Evolutionary conservation across 306 rosid genomes (phyloP).

Genomic region (Vicia villosa): DNA sequence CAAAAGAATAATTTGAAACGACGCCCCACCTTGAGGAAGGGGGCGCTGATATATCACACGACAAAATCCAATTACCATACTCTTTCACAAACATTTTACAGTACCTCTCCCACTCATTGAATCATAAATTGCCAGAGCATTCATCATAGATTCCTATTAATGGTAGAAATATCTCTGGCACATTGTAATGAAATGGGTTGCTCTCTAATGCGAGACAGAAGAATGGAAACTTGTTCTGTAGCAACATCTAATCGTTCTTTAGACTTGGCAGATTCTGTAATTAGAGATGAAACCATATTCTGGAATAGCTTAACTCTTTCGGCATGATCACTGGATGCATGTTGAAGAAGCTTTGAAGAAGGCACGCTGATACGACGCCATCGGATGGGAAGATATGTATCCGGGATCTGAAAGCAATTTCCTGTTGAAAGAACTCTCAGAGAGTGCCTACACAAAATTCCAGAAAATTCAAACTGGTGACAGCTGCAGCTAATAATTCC

Average conservation of each 20-base stretch:
- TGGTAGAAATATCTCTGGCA: conserved; percentile 57
- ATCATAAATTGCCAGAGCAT: conserved; percentile 13
- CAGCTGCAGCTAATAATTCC: conserved; percentile 94
- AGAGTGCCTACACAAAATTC: conserved; percentile 90
- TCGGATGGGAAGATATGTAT: conserved; percentile 84
- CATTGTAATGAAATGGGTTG: conserved; percentile 70
- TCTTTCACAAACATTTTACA: conserved; percentile 27
- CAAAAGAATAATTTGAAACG: conserved; percentile 20
- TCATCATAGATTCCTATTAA: conserved; percentile 58
- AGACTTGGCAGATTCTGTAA: conserved; percentile 86
- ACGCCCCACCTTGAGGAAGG: conserved; percentile 21
- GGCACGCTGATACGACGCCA: conserved; percentile 85
- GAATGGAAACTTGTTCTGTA: conserved; percentile 73
- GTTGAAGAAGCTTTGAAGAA: conserved; percentile 62
- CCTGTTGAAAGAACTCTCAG: conserved; percentile 92
- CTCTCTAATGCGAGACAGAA: conserved; percentile 74
- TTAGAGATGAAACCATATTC: conserved; percentile 71
- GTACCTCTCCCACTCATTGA: conserved; percentile 24
- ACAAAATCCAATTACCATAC: conserved; percentile 17
- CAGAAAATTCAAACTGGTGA: conserved; percentile 91
- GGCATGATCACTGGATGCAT: conserved; percentile 56
- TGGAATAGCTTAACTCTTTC: conserved; percentile 80
- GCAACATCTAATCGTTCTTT: conserved; percentile 82
- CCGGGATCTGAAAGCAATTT: conserved; percentile 95
- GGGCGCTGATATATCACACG: conserved; percentile 19